Base-by-base conservation (phyloP, 139 green algal genomes). In the Coccomyxa sp. region DNA sequence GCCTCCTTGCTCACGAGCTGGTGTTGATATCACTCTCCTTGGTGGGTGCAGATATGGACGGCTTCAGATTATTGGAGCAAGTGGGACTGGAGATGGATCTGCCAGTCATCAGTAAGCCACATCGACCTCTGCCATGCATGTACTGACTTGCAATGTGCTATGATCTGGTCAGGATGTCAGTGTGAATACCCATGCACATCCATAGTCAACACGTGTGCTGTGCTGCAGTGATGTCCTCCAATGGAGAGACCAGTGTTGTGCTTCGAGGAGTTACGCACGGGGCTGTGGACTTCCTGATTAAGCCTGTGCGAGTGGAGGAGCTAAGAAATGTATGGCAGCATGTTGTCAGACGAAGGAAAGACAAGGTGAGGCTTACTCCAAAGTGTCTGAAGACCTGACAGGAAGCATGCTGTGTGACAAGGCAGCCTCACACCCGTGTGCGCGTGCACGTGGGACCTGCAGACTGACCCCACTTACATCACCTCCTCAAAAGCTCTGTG, bases 221-320 rank as follows among this genome's bases (percentile, higher is more conserved):
- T 58, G 7, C 2, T 79, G 79, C 90, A 97, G 93, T 99, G 96
- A 99, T 99, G 95, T 97, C 92, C 0, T 93, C 91, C 24, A 96
- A 97, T 75, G 93, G 91, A 0, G 95, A 98, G 54, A 97, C 94
- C 0, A 86, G 84, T 70, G 92, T 94, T 6, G 96, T 99, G 6
- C 86, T 98, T 78, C 86, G 90, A 31, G 96, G 96, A 7, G 94
- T 99, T 3, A 98, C 92, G 5, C 94, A 98, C 78, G 96, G 96
- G 14, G 96, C 96, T 0, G 94, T 96, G 4, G 96, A 99, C 85
- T 99, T 98, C 70, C 84, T 99, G 0, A 96, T 99, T 75, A 99
- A 99, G 80, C 96, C 96, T 29, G 94, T 99, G 29, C 90, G 95
- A 2, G 90, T 98, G 27, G 94, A 99, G 84, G 95, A 99, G 87